Evolutionary conservation across 371 early-diverging fungal species (phyloP), one percentile per base, ranked within the genome.

Genomic region (Ordospora colligata): DNA sequence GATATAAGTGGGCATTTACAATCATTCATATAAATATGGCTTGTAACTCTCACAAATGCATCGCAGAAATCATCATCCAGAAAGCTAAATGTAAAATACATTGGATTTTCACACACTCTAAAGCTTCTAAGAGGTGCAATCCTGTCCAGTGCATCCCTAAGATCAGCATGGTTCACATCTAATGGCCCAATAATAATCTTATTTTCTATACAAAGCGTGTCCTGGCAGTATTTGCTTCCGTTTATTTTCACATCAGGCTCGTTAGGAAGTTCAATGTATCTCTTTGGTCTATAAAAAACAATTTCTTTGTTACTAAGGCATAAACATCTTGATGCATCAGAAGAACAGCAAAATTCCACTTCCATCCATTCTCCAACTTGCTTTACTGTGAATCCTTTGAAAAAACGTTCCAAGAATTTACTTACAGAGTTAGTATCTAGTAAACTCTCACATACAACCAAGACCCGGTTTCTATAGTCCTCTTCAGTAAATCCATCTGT

Each of bases 121-220:
- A 72, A 40, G 43, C 64, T 40, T 42, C 50, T 27, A 22, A 72
- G 25, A 40, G 63, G 64, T 3, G 64, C 44, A 47, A 72, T 72
- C 21, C 63, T 49, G 42, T 72, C 64, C n/a, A 72, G 17, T 37
- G 52, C 49, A 32, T 45, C 45, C 19, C 44, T 23, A 45, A 71
- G 51, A 9, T 12, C 14, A 17, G 43, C 11, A 10, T 25, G 8
- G 21, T 4, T 21, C 17, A 72, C 19, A 19, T 71, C 47, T 19
- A 72, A 50, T 10, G 73, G 73, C 14, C 73, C 73, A 0, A 72
- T 45, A 6, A 72, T 1, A 11, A 72, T 62, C 27, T 63, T 72
- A 63, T 72, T 6, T 23, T 46, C 45, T 14, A 25, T 44, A n/a
- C 62, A 40, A 8, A 63, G 73, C 17, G 62, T 22, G 17, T 72